Evolutionary conservation across 768 basidiomycete species (phyloP).

Genomic region (Mycena rebaudengoi): DNA sequence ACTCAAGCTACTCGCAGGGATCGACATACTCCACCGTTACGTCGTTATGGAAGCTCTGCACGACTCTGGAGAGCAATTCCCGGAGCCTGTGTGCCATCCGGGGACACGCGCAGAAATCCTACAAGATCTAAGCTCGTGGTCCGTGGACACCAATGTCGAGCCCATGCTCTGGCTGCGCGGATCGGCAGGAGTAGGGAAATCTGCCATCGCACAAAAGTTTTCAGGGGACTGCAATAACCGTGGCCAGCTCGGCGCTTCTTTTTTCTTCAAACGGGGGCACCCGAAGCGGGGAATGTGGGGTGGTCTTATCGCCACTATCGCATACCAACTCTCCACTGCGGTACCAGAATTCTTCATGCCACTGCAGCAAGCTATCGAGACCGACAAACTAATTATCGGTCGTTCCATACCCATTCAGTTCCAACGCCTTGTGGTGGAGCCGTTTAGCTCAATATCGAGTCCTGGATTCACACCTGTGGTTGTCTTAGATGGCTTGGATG

Average conservation of each 20-base stretch:
- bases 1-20: neutral
- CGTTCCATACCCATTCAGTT: neutral
- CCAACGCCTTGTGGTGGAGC: neutral
- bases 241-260: neutral
- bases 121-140: neutral
- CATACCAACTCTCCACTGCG: neutral
- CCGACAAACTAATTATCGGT: neutral
- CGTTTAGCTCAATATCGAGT: neutral
- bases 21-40: neutral
- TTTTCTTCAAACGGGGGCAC: neutral
- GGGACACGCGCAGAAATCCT: neutral
- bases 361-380: neutral
- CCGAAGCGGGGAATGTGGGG: neutral
- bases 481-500: neutral
- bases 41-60: neutral
- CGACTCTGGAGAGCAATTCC: too few species aligned
- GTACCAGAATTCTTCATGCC: neutral
- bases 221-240: neutral
- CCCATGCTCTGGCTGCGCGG: neutral
- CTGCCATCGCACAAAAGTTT: neutral
- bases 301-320: neutral
- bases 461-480: neutral
- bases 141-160: neutral
- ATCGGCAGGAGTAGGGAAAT: neutral
- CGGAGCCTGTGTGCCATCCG: neutral